phyloP scores from a whole-genome alignment of 108 stramenopile species.

The Skeletonema marinoi region DNA sequence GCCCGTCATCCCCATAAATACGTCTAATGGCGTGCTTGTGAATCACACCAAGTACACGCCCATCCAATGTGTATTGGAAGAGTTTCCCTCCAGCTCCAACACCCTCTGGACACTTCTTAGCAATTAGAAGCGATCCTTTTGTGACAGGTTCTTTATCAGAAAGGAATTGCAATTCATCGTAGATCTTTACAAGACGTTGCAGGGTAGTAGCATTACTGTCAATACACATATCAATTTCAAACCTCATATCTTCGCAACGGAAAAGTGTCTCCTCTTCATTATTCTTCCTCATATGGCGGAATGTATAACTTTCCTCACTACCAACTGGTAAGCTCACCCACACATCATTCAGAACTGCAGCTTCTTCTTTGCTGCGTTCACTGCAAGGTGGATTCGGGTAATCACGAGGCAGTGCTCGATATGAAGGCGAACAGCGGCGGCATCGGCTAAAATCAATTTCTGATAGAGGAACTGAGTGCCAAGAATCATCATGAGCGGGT shows the following conservation, averaged over 20 bases:
- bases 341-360: slow-evolving; percentile 91
- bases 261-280: slow-evolving; percentile 96
- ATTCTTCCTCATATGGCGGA: slow-evolving; percentile 98
- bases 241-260: slow-evolving; percentile 98
- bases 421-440: slow-evolving; percentile 90
- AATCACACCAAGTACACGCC: slow-evolving; percentile 83
- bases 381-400: slow-evolving; percentile 92
- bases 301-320: slow-evolving; percentile 95
- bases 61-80: slow-evolving; percentile 85
- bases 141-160: slow-evolving; percentile 53
- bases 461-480: slow-evolving; percentile 88
- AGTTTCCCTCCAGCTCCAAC: slow-evolving; percentile 67
- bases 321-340: slow-evolving; percentile 97
- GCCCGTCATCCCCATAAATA: slow-evolving; percentile 94
- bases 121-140: slow-evolving; percentile 13
- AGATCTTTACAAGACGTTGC: slow-evolving; percentile 91
- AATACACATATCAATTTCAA: slow-evolving; percentile 99
- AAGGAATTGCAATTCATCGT: slow-evolving; percentile 88
- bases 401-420: slow-evolving; percentile 95
- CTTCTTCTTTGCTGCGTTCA: slow-evolving; percentile 82
- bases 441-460: slow-evolving; percentile 92
- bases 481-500: slow-evolving; percentile 79
- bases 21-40: slow-evolving; percentile 95
- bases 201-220: slow-evolving; percentile 92
- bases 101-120: slow-evolving; percentile 23